phyloP scores from a whole-genome alignment of 2,329 filamentous ascomycete genomes.

The Hymenoscyphus infarciens region DNA sequence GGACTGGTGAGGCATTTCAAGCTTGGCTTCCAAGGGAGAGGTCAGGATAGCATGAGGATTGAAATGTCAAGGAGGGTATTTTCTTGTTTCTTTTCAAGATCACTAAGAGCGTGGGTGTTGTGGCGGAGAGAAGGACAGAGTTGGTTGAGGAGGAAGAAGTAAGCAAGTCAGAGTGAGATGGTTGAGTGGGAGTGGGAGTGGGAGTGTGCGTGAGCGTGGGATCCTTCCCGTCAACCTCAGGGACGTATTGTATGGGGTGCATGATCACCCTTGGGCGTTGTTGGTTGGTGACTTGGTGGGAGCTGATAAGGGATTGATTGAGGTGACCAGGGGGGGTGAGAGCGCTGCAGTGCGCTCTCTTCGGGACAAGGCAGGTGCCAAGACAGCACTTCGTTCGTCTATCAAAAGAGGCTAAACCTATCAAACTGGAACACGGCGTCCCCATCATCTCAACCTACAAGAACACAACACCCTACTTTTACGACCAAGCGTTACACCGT shows the following conservation, averaged over 20 bases:
- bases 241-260: neutral
- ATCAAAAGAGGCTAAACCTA: neutral
- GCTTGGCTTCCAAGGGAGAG: constrained; percentile 5
- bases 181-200: neutral
- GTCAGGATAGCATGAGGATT: neutral
- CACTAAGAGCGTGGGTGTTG: neutral
- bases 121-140: neutral
- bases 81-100: neutral
- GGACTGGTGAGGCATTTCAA: constrained; percentile 22
- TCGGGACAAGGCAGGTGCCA: neutral
- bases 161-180: neutral
- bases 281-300: neutral
- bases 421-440: neutral
- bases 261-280: neutral
- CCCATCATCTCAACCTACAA: neutral
- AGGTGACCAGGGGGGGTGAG: neutral
- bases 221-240: no score
- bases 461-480: neutral
- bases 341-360: neutral
- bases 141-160: neutral
- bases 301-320: neutral
- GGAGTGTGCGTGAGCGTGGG: neutral
- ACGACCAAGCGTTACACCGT: neutral
- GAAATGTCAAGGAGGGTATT: no score
- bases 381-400: neutral